A percentile compares a stretch with the other conserved stretches of the same genome.
phyloP scores from a whole-genome alignment of 2,329 filamentous ascomycete genomes.

The Plenodomus biglobosus region DNA sequence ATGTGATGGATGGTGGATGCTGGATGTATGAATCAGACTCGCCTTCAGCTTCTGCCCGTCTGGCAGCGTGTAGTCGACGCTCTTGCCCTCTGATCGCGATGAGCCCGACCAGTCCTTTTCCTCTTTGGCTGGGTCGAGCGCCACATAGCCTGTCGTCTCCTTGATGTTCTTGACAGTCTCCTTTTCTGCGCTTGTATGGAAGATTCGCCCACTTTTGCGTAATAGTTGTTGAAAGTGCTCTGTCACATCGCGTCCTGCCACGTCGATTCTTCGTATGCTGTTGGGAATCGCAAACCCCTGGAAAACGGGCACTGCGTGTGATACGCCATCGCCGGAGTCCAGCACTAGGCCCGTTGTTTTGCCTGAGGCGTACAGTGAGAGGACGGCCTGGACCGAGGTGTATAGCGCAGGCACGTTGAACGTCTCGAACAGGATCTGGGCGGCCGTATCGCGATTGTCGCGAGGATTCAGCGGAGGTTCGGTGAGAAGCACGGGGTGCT shows the following conservation, averaged over 20 bases:
- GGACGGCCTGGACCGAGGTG: slow-evolving; percentile 93
- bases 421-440: slow-evolving; percentile 97
- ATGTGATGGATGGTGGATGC: too few relatives aligned
- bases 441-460: slow-evolving; percentile 92
- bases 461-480: slow-evolving; percentile 95
- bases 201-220: slow-evolving; percentile 88
- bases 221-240: slow-evolving; percentile 90
- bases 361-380: slow-evolving; percentile 93
- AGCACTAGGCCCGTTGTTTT: slow-evolving; percentile 95
- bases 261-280: slow-evolving; percentile 92
- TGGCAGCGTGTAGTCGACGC: slow-evolving; percentile 83
- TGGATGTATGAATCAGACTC: slow-evolving; percentile 21
- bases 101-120: slow-evolving; percentile 91
- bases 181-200: slow-evolving; percentile 98
- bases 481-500: slow-evolving; percentile 94
- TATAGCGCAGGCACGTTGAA: slow-evolving; percentile 98
- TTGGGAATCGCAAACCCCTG: slow-evolving; percentile 97
- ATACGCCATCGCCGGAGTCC: slow-evolving; percentile 93
- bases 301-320: slow-evolving; percentile 95
- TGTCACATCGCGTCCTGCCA: slow-evolving; percentile 93
- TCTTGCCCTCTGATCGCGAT: slow-evolving; percentile 75
- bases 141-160: slow-evolving; percentile 90
- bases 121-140: slow-evolving; percentile 85
- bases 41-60: slow-evolving; percentile 94
- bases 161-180: slow-evolving; percentile 98